These are phyloP conservation scores for Fusarium decemcellulare DNA, from an alignment of 2,329 filamentous ascomycete species.

Conservation along the genomic window DNA sequence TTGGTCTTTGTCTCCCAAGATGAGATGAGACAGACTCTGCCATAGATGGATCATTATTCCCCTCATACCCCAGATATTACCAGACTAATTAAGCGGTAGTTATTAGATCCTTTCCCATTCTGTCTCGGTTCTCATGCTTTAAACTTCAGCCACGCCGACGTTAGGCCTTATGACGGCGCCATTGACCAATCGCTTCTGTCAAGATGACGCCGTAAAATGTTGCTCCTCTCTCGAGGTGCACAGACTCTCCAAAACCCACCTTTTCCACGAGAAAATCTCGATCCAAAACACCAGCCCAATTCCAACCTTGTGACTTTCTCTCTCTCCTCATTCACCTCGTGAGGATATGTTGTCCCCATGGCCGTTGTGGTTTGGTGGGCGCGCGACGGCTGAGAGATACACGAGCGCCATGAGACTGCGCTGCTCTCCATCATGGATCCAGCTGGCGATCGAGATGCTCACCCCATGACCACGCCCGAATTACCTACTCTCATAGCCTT, in stretches of 20 bases:
- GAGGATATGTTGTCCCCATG: too few relatives aligned
- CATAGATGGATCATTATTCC: background rate
- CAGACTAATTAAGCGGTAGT: too few relatives aligned
- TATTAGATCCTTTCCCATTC: background rate
- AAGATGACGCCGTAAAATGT: constrained; percentile 25
- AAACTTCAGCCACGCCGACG: background rate
- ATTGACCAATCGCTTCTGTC: constrained; percentile 35
- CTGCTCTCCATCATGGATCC: constrained; percentile 27
- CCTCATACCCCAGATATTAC: background rate
- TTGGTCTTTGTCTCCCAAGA: too few relatives aligned
- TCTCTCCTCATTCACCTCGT: too few relatives aligned
- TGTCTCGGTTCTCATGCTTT: background rate
- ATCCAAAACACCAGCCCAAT: too few relatives aligned
- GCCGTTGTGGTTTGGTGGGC: too few relatives aligned
- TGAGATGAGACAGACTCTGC: too few relatives aligned
- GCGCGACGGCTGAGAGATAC: constrained; percentile 15
- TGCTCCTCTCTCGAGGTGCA: background rate
- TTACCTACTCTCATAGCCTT: constrained; percentile 30
- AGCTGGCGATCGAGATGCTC: constrained; percentile 29
- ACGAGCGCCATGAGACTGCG: constrained; percentile 33
- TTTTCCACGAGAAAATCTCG: background rate
- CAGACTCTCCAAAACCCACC: background rate
- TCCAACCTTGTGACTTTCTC: too few relatives aligned
- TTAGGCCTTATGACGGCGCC: constrained; percentile 13
- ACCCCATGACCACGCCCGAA: constrained; percentile 33